Conservation (phyloP, 2,329 filamentous ascomycete genomes). For the Xylaria sp. region DNA sequence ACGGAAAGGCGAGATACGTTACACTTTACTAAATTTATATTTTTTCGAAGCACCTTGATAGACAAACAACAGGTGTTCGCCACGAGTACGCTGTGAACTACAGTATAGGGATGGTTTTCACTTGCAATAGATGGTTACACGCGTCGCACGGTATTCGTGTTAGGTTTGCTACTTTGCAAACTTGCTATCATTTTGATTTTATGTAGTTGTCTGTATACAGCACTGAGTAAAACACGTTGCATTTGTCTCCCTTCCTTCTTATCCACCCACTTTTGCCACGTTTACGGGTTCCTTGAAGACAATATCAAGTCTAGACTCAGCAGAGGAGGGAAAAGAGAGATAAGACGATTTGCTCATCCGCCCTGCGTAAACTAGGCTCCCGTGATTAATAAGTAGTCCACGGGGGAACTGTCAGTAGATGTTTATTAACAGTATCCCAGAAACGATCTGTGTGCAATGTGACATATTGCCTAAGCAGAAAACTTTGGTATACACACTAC, state of each 20-base stretch:
- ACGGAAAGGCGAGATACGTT: conserved; percentile 5
- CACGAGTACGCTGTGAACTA: neutral
- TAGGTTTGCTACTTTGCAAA: neutral
- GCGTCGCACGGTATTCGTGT: neutral
- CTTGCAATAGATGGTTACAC: neutral
- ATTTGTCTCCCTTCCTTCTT: neutral
- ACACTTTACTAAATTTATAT: conserved; percentile 7
- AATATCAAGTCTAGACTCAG: neutral
- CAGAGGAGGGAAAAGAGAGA: neutral
- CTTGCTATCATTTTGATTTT: neutral
- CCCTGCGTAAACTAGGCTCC: neutral
- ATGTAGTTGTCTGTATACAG: neutral
- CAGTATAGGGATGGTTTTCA: neutral
- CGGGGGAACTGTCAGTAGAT: no score
- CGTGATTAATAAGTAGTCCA: neutral
- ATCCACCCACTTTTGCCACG: neutral
- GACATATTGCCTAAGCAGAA: neutral
- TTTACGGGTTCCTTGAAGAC: neutral
- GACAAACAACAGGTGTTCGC: neutral
- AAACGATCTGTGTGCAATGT: neutral
- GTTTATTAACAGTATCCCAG: no score
- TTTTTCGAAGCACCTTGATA: neutral
- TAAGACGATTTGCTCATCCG: neutral
- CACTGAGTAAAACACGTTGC: neutral
- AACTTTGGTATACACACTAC: neutral